Conservation (phyloP, 805 yeast species). For the Hanseniaspora jakobsenii region DNA sequence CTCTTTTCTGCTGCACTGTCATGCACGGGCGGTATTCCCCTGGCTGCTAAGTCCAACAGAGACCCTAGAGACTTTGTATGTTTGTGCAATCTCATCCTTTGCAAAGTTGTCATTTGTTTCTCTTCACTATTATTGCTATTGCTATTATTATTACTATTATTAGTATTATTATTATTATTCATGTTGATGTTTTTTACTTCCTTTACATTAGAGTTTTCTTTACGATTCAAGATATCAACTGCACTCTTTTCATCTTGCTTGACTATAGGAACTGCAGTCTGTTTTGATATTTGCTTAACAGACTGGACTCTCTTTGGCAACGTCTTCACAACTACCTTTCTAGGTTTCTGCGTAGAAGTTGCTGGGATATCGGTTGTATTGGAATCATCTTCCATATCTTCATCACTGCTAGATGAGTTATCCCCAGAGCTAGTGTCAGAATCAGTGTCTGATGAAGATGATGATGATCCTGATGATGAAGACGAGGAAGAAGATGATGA, state of each 20-base stretch:
- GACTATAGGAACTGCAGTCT: not conserved
- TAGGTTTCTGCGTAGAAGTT: conserved; percentile 27
- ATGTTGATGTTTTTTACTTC: too few species aligned
- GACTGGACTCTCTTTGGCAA: conserved; percentile 26
- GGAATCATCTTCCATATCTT: conserved; percentile 26
- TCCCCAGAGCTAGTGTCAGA: conserved; percentile 17
- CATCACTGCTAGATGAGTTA: too few species aligned
- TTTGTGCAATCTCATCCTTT: conserved; percentile 19
- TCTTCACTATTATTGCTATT: too few species aligned
- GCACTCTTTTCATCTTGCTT: not conserved
- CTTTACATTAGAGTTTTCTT: too few species aligned
- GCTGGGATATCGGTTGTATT: too few species aligned
- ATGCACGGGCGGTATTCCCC: conserved; percentile 58
- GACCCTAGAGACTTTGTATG: conserved; percentile 37
- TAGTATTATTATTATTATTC: too few species aligned
- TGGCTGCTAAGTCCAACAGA: conserved; percentile 45
- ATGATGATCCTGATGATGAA: not conserved
- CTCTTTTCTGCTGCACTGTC: conserved; percentile 29
- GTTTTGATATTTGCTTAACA: conserved; percentile 14
- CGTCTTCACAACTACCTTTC: conserved; percentile 37
- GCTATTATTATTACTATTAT: too few species aligned
- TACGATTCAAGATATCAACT: not conserved
- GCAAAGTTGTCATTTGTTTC: conserved; percentile 2
- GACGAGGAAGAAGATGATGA: too few species aligned
- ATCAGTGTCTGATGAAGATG: conserved; percentile 16